Evolutionary conservation across 2,329 filamentous ascomycete genomes (phyloP).

Genomic region (Colletotrichum tofieldiae): DNA sequence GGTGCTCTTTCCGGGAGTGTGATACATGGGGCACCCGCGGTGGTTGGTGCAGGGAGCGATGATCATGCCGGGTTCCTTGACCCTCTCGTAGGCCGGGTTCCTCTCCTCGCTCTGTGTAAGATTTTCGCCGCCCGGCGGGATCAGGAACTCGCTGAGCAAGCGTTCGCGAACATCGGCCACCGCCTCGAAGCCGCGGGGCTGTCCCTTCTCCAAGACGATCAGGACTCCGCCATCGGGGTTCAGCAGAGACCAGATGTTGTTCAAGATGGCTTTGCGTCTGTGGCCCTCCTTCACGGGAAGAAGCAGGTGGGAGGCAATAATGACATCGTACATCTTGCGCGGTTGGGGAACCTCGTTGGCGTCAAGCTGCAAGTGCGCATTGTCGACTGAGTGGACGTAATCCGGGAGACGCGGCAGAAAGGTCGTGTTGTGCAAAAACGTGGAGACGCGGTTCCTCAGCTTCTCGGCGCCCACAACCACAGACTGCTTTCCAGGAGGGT

Average conservation of each 20-base stretch:
- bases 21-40: slow-evolving; percentile 89
- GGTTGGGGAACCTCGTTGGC: slow-evolving; percentile 68
- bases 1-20: slow-evolving; percentile 75
- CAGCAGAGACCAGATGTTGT: slow-evolving; percentile 91
- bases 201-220: slow-evolving; percentile 90
- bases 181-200: slow-evolving; percentile 92
- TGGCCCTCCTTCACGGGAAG: slow-evolving; percentile 83
- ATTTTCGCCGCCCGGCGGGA: slow-evolving; percentile 67
- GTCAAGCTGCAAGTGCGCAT: slow-evolving; percentile 72
- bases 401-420: slow-evolving; percentile 95
- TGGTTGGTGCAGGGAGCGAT: slow-evolving; percentile 91
- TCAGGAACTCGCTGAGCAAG: slow-evolving; percentile 82
- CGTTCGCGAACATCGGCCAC: slow-evolving; percentile 87
- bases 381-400: slow-evolving; percentile 77
- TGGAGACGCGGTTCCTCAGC: slow-evolving; percentile 82
- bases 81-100: slow-evolving; percentile 57
- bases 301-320: slow-evolving; percentile 89
- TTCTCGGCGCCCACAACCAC: slow-evolving; percentile 84
- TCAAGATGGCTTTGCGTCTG: slow-evolving; percentile 82
- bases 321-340: slow-evolving; percentile 88
- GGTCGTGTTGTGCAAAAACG: slow-evolving; percentile 87
- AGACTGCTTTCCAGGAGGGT: slow-evolving; percentile 80
- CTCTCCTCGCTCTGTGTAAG: slow-evolving; percentile 56
- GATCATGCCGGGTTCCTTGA: slow-evolving; percentile 75
- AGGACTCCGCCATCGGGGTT: slow-evolving; percentile 89